Evolutionary conservation across 495 filamentous ascomycete genomes (phyloP), one percentile per base, ranked within the genome.

Genomic region (Penicillium desertorum): DNA sequence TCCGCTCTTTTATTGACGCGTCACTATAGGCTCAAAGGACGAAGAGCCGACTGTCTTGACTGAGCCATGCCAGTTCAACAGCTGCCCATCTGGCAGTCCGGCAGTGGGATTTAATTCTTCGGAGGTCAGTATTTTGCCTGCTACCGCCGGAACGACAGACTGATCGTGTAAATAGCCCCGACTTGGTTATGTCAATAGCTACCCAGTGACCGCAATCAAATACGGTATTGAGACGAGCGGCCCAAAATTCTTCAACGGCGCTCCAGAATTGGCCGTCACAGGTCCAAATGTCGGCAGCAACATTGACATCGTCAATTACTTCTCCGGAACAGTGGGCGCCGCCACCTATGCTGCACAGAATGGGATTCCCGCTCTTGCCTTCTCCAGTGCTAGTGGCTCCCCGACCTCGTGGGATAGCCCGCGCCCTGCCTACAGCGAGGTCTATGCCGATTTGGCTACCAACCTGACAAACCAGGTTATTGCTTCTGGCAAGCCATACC

Each of bases 101-200:
- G 71, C 84, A 1, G 68, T 77, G 9, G 85, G 85, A 19, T 58
- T 65, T 51, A 86, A 88, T 61, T 72, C 74, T 11, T 78, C 82
- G 0, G 73, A 81, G 43, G 52, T 47, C 16, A 29, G 52, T 46
- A 30, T 30, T 4, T 2, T 27, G 0, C 0, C 11, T 7, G 14
- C 14, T 43, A 23, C 22, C 2, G 6, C 22, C 4, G n/a, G 14
- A 8, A 11, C 36, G 7, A 4, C 4, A 14, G 36, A 46, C 43
- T 55, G 20, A 55, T 14, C 23, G 0, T 7, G n/a, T 4, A 20
- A 36, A 55, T 10, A 55, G 51, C 77, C 84, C 22, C 75, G 77
- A 0, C 73, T 87, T 44, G 87, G 88, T 68, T 88, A 85, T 72
- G 86, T 89, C 44, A 89, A 89, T 67, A 85, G 83, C 2, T 88